Evolutionary conservation across 2,329 filamentous ascomycete genomes (phyloP).

Genomic region (Scedosporium minutisporum): DNA sequence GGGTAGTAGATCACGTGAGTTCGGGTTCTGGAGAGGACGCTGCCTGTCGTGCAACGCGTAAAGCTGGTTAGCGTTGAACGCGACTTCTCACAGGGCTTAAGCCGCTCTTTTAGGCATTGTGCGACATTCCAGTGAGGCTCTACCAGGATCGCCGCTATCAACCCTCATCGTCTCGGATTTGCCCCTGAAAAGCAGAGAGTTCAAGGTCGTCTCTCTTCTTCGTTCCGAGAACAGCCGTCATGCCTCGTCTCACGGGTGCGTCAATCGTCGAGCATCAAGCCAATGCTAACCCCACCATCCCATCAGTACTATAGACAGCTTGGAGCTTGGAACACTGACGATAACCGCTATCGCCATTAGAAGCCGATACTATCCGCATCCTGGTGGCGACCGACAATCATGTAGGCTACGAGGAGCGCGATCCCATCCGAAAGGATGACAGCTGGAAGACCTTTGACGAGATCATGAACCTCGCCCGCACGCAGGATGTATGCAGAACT

Average conservation of each 20-base stretch:
- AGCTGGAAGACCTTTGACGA: constrained; percentile 97
- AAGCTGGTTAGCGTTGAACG: background rate
- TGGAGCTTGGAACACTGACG: background rate
- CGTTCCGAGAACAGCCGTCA: background rate
- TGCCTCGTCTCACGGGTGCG: constrained; percentile 3
- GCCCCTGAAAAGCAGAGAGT: background rate
- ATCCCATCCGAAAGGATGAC: constrained; percentile 89
- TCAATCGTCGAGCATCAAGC: background rate
- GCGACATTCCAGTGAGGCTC: too few relatives aligned
- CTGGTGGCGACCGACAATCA: constrained; percentile 94
- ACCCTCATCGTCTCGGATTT: background rate
- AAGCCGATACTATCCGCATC: constrained; percentile 82
- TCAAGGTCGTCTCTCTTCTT: background rate
- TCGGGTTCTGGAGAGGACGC: constrained; percentile 1
- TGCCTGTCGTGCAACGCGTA: background rate
- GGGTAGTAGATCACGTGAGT: constrained; percentile 5
- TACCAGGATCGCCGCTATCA: background rate
- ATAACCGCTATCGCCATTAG: constrained; percentile 18
- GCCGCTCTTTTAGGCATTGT: too few relatives aligned
- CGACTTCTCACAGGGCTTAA: background rate
- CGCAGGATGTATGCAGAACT: constrained; percentile 53
- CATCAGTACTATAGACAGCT: too few relatives aligned
- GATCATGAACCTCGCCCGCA: constrained; percentile 78
- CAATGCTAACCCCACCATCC: background rate
- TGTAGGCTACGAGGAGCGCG: constrained; percentile 91